Evolutionary conservation across 1,284 basidiomycete genomes (phyloP).

Genomic region (Ganoderma boninense): DNA sequence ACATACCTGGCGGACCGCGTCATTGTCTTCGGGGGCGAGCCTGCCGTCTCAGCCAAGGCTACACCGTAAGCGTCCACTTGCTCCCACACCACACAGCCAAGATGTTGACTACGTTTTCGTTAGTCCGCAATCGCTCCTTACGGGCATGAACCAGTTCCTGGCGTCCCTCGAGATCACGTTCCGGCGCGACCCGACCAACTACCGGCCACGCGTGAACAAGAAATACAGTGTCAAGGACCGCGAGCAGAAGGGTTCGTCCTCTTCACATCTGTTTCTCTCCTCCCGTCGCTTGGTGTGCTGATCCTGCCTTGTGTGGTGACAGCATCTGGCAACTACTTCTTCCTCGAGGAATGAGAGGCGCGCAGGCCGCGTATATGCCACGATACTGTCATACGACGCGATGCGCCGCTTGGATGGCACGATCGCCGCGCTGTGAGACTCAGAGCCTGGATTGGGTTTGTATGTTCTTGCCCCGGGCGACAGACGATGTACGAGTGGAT

Average conservation of each 20-base stretch:
- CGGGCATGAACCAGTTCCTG: constrained; percentile 94
- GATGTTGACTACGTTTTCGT: neutral
- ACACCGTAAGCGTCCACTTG: constrained; percentile 73
- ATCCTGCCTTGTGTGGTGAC: constrained; percentile 22
- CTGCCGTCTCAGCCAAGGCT: constrained; percentile 84
- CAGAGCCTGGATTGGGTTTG: neutral
- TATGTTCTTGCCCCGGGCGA: neutral
- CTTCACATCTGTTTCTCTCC: constrained; percentile 2
- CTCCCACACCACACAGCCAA: neutral
- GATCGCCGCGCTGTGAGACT: constrained; percentile 4
- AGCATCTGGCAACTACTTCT: constrained; percentile 89
- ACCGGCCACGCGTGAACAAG: constrained; percentile 95
- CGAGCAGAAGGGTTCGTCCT: constrained; percentile 85
- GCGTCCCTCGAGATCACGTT: constrained; percentile 95
- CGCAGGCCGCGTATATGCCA: constrained; percentile 10
- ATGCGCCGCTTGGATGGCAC: constrained; percentile 8
- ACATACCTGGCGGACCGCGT: constrained; percentile 97
- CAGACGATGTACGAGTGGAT: constrained; percentile 29
- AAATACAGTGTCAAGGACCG: constrained; percentile 91
- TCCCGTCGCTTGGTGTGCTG: constrained; percentile 14
- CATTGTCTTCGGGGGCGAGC: constrained; percentile 92
- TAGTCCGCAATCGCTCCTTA: constrained; percentile 84
- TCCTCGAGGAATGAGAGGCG: constrained; percentile 76
- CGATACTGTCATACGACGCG: constrained; percentile 8
- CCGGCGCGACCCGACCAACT: constrained; percentile 95